Evolutionary conservation across 306 rosid genomes (phyloP), one percentile per base, ranked within the genome.

Genomic region (Biancaea sappan): DNA sequence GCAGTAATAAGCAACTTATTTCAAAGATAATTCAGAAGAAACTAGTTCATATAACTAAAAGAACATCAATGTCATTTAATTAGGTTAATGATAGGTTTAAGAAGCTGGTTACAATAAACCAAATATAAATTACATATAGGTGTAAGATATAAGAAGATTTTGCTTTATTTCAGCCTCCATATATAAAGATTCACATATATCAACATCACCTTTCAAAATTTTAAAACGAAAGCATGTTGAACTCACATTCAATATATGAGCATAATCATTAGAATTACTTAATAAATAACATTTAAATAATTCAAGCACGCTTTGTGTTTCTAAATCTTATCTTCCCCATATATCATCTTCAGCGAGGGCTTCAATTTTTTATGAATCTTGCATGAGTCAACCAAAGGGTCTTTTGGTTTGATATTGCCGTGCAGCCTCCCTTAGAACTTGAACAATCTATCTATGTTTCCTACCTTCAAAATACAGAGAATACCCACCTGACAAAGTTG

Each of bases 401-500:
- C 8, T 6, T 50, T 50, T 8, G 6, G 26, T 18, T 24, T n/a
- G 12, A 53, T 24, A 56, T 25, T 56, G 15, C 26, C 35, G 19
- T 13, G 34, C 34, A 10, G 4, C 61, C 26, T 12, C 18, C 61
- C 19, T 25, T 25, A 35, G 19, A 54, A 54, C 61, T 12, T 11
- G 1, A 54, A 52, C 59, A 52, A 3, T 16, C 16, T 19, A 52
- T 22, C 29, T 5, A 31, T 22, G 32, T 53, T 24, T 14, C 13
- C 58, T 35, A 72, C 28, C 29, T 72, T 64, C 40, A 41, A 21
- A 75, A 43, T 77, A 41, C 60, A 26, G 31, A 1, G 47, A 54
- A 79, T 64, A 72, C 48, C 35, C 32, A 80, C 97, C 92, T 94
- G 97, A 69, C 85, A 52, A 72, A 94, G 98, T 54, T 94, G 98